Evolutionary conservation across 1,284 basidiomycete genomes (phyloP).

Genomic region (Phlebopus sp.): DNA sequence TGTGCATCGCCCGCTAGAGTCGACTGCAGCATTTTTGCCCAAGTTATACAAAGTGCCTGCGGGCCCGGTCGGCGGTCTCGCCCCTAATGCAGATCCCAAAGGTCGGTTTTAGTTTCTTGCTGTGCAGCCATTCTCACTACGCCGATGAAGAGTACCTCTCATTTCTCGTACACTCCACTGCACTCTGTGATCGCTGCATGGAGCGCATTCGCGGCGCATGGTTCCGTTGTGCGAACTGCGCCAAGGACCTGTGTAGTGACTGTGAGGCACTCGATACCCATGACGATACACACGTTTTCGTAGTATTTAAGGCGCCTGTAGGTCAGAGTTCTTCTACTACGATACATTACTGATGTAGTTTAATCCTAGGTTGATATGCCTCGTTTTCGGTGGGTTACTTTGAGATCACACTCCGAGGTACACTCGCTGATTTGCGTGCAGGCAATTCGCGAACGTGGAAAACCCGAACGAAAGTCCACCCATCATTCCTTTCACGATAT

Average conservation of each 20-base stretch:
- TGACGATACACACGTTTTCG: slow-evolving; percentile 76
- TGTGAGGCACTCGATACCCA: slow-evolving; percentile 81
- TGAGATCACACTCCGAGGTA: neutral
- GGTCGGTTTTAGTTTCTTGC: slow-evolving; percentile 40
- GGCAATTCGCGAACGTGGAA: slow-evolving; percentile 59
- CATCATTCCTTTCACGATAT: slow-evolving; percentile 57
- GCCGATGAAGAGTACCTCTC: slow-evolving; percentile 60
- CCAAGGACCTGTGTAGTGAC: slow-evolving; percentile 74
- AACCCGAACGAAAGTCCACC: slow-evolving; percentile 51
- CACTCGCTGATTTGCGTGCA: slow-evolving; percentile 27
- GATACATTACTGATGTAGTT: slow-evolving; percentile 3
- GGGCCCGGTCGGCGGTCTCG: slow-evolving; percentile 48
- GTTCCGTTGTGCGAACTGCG: slow-evolving; percentile 87
- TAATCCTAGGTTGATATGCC: slow-evolving; percentile 55
- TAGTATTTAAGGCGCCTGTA: slow-evolving; percentile 82
- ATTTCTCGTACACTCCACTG: slow-evolving; percentile 60
- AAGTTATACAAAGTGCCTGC: slow-evolving; percentile 72
- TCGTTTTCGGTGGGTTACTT: slow-evolving; percentile 48
- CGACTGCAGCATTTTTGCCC: slow-evolving; percentile 60
- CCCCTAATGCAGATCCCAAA: slow-evolving; percentile 49
- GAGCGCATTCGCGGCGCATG: slow-evolving; percentile 74
- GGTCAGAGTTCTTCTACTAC: slow-evolving; percentile 19
- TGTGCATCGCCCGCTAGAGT: slow-evolving; percentile 68
- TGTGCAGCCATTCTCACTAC: neutral
- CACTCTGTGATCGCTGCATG: slow-evolving; percentile 78